Conservation (phyloP, 2,329 filamentous ascomycete genomes). For the Cordyceps cateniannulata region DNA sequence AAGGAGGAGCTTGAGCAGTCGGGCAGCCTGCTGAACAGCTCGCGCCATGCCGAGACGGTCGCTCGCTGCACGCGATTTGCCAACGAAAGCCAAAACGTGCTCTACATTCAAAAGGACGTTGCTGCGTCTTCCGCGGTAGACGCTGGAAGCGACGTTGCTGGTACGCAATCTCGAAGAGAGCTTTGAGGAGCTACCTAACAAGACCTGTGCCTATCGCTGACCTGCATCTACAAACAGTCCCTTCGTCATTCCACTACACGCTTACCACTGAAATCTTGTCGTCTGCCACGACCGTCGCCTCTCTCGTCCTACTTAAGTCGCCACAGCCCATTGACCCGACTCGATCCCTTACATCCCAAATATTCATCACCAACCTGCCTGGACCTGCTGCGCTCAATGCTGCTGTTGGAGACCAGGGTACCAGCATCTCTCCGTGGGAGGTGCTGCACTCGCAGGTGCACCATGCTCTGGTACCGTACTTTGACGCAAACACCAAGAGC, state of each 20-base stretch:
- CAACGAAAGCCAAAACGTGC: conserved; percentile 74
- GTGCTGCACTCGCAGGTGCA: conserved; percentile 88
- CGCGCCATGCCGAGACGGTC: conserved; percentile 69
- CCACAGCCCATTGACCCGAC: conserved; percentile 79
- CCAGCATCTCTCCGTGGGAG: conserved; percentile 78
- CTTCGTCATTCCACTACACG: conserved; percentile 64
- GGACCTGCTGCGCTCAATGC: conserved; percentile 67
- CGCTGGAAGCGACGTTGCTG: conserved; percentile 39
- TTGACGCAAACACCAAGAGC: conserved; percentile 88
- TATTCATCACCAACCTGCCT: conserved; percentile 89
- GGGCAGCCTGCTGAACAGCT: conserved; percentile 75
- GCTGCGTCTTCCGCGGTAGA: conserved; percentile 46
- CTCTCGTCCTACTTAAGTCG: conserved; percentile 84
- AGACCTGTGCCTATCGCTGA: background rate
- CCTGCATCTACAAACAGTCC: conserved; percentile 24
- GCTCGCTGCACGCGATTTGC: conserved; percentile 86
- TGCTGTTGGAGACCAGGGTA: conserved; percentile 61
- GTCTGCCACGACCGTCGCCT: conserved; percentile 72
- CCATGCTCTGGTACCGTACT: conserved; percentile 88
- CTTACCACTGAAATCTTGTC: conserved; percentile 78
- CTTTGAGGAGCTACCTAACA: background rate
- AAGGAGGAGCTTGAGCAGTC: conserved; percentile 71
- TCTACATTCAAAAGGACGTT: conserved; percentile 87
- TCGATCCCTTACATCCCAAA: conserved; percentile 76
- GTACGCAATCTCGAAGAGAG: conserved; percentile 27